phyloP scores from a whole-genome alignment of 192 early-diverging fungal genomes.

The Backusella parvicylindrica region DNA sequence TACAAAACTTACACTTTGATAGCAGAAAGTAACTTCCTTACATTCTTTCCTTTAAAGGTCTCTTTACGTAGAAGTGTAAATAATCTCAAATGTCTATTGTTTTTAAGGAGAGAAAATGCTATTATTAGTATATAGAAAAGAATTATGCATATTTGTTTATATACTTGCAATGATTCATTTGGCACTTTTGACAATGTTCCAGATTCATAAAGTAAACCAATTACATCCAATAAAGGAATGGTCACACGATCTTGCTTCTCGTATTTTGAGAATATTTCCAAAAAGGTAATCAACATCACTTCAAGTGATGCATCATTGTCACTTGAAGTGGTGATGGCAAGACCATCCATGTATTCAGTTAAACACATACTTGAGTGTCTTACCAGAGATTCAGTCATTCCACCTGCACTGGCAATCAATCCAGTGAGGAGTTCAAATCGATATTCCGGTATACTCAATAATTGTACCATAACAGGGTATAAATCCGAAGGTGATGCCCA shows the following conservation, averaged over 20 bases:
- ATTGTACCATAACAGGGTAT: conserved; percentile 56
- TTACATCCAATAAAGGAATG: conserved; percentile 61
- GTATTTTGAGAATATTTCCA: conserved; percentile 38
- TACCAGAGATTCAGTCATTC: conserved; percentile 75
- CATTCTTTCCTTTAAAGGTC: conserved; percentile 48
- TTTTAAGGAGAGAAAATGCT: neutral
- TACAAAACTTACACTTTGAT: conserved; percentile 58
- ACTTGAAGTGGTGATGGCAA: conserved; percentile 33
- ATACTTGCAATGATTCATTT: conserved; percentile 36
- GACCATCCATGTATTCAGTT: conserved; percentile 49
- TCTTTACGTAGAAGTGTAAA: conserved; percentile 46
- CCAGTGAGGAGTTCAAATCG: conserved; percentile 61
- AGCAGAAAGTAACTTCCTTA: conserved; percentile 59
- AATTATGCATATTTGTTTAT: neutral
- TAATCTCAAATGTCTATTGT: conserved; percentile 31
- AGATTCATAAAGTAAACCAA: conserved; percentile 63
- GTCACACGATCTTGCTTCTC: conserved; percentile 63
- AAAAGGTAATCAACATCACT: conserved; percentile 40
- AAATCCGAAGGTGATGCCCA: conserved; percentile 64
- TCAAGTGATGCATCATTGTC: conserved; percentile 28
- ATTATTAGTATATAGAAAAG: neutral
- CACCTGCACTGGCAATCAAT: conserved; percentile 73
- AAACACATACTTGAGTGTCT: conserved; percentile 61
- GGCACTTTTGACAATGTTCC: conserved; percentile 33
- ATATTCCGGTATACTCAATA: conserved; percentile 54